These are phyloP conservation scores for Magnusiomyces fungicola DNA, from an alignment of 1,139 yeast genomes.

Conservation along the genomic window DNA sequence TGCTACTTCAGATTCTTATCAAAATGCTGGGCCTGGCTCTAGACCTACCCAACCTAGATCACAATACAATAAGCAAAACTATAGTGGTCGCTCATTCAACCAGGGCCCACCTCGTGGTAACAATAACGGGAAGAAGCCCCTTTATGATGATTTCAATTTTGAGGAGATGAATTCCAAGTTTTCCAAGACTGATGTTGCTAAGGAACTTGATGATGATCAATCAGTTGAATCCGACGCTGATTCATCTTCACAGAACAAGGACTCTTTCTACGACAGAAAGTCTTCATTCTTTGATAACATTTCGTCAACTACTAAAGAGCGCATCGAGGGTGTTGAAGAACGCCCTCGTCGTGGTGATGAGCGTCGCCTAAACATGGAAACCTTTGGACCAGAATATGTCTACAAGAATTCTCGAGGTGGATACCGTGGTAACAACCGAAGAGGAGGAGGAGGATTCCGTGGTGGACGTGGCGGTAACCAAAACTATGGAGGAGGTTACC, in stretches of 20 bases:
- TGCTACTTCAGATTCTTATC: background rate
- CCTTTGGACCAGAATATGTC: slow-evolving; percentile 50
- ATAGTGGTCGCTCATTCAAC: background rate
- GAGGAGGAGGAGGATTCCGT: slow-evolving; percentile 30
- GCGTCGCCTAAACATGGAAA: slow-evolving; percentile 53
- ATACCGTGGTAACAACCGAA: slow-evolving; percentile 34
- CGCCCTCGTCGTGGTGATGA: slow-evolving; percentile 57
- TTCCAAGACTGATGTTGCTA: slow-evolving; percentile 30
- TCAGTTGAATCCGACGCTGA: too few relatives aligned
- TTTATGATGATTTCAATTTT: slow-evolving; percentile 50
- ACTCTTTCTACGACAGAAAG: slow-evolving; percentile 51
- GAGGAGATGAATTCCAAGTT: slow-evolving; percentile 61
- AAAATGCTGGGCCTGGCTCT: background rate
- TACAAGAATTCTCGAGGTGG: slow-evolving; percentile 24
- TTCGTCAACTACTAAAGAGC: slow-evolving; percentile 46
- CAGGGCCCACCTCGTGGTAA: background rate
- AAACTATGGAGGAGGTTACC: slow-evolving; percentile 7
- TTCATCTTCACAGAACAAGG: too few relatives aligned
- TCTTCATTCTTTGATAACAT: slow-evolving; percentile 78
- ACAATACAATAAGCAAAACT: slow-evolving; percentile 7
- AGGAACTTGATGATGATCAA: slow-evolving; percentile 18
- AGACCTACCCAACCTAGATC: background rate
- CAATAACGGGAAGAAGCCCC: background rate
- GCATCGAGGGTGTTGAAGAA: slow-evolving; percentile 29
- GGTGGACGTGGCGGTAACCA: slow-evolving; percentile 7